These are phyloP conservation scores for Claviceps purpurea DNA, from an alignment of 2,329 filamentous ascomycete genomes.

Conservation along the genomic window DNA sequence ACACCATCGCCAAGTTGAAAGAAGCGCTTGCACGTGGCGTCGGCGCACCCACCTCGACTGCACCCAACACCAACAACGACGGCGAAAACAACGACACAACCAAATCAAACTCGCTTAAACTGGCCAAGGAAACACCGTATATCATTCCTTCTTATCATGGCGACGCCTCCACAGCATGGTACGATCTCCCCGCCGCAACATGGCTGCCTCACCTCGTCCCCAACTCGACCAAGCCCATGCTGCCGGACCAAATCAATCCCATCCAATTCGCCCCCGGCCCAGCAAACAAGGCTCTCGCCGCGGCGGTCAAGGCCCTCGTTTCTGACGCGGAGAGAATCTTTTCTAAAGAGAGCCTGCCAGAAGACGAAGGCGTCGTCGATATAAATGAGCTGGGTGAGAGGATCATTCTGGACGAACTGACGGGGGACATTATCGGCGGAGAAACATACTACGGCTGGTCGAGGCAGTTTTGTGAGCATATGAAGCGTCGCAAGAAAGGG, in stretches of 20 bases:
- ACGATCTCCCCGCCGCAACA: slow-evolving; percentile 71
- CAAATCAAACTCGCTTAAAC: slow-evolving; percentile 16
- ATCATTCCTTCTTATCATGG: slow-evolving; percentile 66
- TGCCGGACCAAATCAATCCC: slow-evolving; percentile 55
- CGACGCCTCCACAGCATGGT: slow-evolving; percentile 58
- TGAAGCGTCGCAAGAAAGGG: slow-evolving; percentile 43
- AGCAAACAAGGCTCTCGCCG: slow-evolving; percentile 50
- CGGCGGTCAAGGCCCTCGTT: slow-evolving; percentile 58
- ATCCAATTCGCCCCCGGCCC: slow-evolving; percentile 56
- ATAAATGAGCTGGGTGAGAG: slow-evolving; percentile 65
- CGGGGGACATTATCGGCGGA: slow-evolving; percentile 48
- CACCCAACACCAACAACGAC: slow-evolving; percentile 6
- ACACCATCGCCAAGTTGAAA: slow-evolving; percentile 44
- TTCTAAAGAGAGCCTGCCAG: slow-evolving; percentile 32
- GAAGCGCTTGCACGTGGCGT: slow-evolving; percentile 35
- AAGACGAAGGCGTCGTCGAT: slow-evolving; percentile 42
- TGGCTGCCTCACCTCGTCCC: slow-evolving; percentile 68
- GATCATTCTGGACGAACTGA: slow-evolving; percentile 51
- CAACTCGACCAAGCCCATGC: slow-evolving; percentile 62
- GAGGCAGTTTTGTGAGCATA: slow-evolving; percentile 63
- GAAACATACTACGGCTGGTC: slow-evolving; percentile 88
- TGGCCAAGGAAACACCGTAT: slow-evolving; percentile 48
- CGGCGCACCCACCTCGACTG: slow-evolving; percentile 9
- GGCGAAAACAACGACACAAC: not conserved
- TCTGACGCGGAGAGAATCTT: slow-evolving; percentile 58